phyloP scores from a whole-genome alignment of 352 stramenopile genomes.

The Phytophthora foliorum region DNA sequence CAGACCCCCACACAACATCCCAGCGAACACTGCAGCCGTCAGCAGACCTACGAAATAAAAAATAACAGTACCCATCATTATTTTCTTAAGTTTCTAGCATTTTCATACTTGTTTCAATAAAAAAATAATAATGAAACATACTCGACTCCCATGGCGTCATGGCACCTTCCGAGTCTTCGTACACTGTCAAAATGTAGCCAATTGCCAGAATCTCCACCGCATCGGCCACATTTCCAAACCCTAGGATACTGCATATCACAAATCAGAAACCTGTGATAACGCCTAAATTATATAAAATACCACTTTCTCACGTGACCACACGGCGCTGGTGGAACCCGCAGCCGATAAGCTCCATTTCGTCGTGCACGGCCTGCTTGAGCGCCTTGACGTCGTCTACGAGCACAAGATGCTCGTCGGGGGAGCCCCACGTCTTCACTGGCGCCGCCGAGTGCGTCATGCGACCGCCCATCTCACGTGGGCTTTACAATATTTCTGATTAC shows the following conservation, averaged over 20 bases:
- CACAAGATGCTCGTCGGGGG: slow-evolving; percentile 28
- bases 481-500: slow-evolving; percentile 3
- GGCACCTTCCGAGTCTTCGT: slow-evolving; percentile 68
- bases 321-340: slow-evolving; percentile 78
- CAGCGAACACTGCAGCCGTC: slow-evolving; percentile 90
- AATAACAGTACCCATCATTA: slow-evolving; percentile 17
- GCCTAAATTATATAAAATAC: slow-evolving; percentile 34
- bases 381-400: slow-evolving; percentile 70
- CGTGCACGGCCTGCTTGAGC: slow-evolving; percentile 73
- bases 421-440: slow-evolving; percentile 38
- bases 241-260: slow-evolving; percentile 62
- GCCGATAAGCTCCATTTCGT: slow-evolving; percentile 82
- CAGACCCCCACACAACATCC: slow-evolving; percentile 89
- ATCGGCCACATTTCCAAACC: slow-evolving; percentile 89
- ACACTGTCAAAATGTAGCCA: slow-evolving; percentile 89
- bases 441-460: slow-evolving; percentile 19
- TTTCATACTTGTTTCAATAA: slow-evolving; percentile 2
- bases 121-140: slow-evolving; percentile 44
- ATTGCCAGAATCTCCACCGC: slow-evolving; percentile 93
- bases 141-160: slow-evolving; percentile 84
- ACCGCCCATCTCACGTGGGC: slow-evolving; percentile 25
- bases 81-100: background rate
- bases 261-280: slow-evolving; percentile 35
- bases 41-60: slow-evolving; percentile 76
- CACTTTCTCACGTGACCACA: slow-evolving; percentile 65